phyloP scores from a whole-genome alignment of 768 basidiomycete genomes.

The Phlegmacium glaucopus region DNA sequence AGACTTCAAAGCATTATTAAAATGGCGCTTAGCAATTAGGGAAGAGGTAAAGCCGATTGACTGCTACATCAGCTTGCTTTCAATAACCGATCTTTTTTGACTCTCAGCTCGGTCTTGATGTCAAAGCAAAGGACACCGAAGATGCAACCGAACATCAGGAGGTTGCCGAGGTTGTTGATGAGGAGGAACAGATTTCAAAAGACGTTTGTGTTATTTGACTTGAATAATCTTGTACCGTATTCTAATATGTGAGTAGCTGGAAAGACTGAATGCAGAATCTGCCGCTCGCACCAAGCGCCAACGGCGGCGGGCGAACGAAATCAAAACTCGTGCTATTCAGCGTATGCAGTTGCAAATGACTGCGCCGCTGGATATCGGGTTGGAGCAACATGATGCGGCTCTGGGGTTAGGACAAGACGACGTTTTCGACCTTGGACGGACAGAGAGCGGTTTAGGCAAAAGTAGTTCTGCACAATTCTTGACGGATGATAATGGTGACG shows the following conservation, averaged over 20 bases:
- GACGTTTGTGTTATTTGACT: constrained; percentile 51
- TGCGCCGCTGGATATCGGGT: constrained; percentile 93
- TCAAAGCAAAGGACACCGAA: constrained; percentile 67
- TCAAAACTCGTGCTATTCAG: constrained; percentile 82
- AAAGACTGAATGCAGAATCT: constrained; percentile 76
- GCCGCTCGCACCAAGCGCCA: constrained; percentile 73
- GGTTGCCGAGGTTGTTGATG: constrained; percentile 67
- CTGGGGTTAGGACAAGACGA: constrained; percentile 79
- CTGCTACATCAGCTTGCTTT: not conserved
- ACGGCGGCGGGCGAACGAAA: constrained; percentile 82
- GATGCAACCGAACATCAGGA: constrained; percentile 74
- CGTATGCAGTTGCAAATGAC: constrained; percentile 98
- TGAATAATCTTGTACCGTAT: not conserved
- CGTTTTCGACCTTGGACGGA: constrained; percentile 77
- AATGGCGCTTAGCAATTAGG: constrained; percentile 85
- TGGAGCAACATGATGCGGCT: constrained; percentile 76
- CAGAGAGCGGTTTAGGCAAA: constrained; percentile 41
- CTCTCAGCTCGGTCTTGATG: constrained; percentile 75
- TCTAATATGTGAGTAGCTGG: constrained; percentile 52
- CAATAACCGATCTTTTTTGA: not conserved
- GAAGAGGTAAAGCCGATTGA: constrained; percentile 64
- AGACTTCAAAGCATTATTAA: constrained; percentile 91
- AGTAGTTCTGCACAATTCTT: constrained; percentile 31
- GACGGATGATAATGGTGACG: constrained; percentile 39
- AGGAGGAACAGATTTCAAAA: constrained; percentile 85